Evolutionary conservation across 306 rosid genomes (phyloP).

Genomic region (Prunus campanulata): DNA sequence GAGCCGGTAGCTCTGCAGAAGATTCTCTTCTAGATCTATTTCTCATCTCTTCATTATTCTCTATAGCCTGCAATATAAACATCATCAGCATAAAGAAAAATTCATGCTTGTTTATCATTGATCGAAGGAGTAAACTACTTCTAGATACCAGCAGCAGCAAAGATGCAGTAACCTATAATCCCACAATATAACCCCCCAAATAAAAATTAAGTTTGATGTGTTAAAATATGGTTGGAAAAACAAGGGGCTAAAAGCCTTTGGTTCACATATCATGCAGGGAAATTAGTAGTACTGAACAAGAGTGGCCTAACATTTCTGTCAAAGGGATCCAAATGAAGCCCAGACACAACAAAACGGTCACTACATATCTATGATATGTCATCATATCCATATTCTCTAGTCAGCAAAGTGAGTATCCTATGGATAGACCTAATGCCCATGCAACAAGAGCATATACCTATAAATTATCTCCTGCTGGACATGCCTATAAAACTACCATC

Average conservation of each 20-base stretch:
- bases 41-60: constrained; percentile 75
- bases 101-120: not conserved
- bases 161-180: not conserved
- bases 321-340: not conserved
- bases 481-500: not conserved
- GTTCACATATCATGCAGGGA: not conserved
- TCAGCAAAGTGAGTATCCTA: constrained; percentile 10
- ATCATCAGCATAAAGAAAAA: constrained; percentile 26
- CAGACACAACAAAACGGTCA: not conserved
- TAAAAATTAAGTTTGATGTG: not conserved
- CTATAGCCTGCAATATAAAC: constrained; percentile 50
- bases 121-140: not conserved
- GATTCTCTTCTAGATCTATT: constrained; percentile 71
- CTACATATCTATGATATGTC: not conserved
- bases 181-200: not conserved
- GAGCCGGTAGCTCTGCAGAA: constrained; percentile 48
- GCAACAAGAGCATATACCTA: not conserved
- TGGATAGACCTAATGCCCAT: constrained; percentile 2
- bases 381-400: not conserved
- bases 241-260: not conserved
- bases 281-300: not conserved
- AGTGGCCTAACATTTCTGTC: not conserved
- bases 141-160: not conserved
- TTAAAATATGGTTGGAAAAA: not conserved
- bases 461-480: not conserved